Evolutionary conservation across 1,139 yeast species (phyloP), one percentile per base, ranked within the genome.

Genomic region (Protomyces pachydermus): DNA sequence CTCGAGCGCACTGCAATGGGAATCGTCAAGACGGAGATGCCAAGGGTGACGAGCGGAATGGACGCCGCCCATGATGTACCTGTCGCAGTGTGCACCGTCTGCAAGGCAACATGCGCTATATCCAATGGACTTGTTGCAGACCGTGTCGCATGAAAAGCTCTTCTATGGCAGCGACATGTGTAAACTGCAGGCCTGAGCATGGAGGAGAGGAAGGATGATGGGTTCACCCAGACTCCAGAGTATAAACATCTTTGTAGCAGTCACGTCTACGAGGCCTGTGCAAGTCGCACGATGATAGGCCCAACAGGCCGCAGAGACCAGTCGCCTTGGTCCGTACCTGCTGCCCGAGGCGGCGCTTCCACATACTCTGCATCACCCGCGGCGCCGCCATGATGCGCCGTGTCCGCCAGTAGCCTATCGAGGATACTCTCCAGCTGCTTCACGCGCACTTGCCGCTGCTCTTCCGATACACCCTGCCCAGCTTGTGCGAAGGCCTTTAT

Each of bases 1-100:
- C 62, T 38, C 3, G 62, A 58, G n/a, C 35, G 28, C 4, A 52
- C 52, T 2, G 62, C 62, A n/a, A 58, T 52, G 23, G 62, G 62
- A 8, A 58, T 23, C 16, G 62, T 58, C 35, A 58, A n/a, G 32
- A 58, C n/a, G 5, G 62, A 52, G 9, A 58, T 39, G n/a, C 45
- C 20, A 9, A 51, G 45, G 12, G 62, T 58, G 23, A 52, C 53
- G 3, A 42, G 34, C 20, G 62, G 62, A 12, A 58, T 58, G 16
- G 46, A 14, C 6, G 20, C 32, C 14, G 23, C 23, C 62, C 62
- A 58, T 28, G 62, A 48, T 3, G 54, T 1, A 14, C 50, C 42
- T 12, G 62, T 8, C 25, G n/a, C 28, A 6, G 42, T 53, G 52
- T 58, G 62, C 8, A 58, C 34, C 25, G 52, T 18, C 42, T 25